Evolutionary conservation across 495 filamentous ascomycete genomes (phyloP), one percentile per base, ranked within the genome.

Genomic region (Penicilliopsis zonata): DNA sequence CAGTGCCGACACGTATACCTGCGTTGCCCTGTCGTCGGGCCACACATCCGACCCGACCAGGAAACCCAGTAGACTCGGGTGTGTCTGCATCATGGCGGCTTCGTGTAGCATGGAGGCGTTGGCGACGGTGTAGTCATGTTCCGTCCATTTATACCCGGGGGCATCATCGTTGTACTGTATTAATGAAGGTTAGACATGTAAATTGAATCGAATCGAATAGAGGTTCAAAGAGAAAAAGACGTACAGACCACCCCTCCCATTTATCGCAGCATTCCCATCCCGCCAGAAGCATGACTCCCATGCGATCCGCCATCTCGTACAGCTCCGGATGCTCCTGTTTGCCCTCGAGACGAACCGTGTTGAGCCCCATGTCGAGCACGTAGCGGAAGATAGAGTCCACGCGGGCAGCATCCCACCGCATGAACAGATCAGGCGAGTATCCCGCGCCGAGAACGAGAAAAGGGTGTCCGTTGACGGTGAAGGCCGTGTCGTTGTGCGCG

Each of bases 181-280:
- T 10, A n/a, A n/a, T n/a, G n/a, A n/a, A n/a, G n/a, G n/a, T n/a
- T n/a, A n/a, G n/a, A n/a, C n/a, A n/a, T n/a, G n/a, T n/a, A n/a
- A n/a, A n/a, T n/a, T n/a, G n/a, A 5, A 28, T 10, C n/a, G 22
- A 7, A 24, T 6, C 22, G 22, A 24, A 24, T 24, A 6, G 22
- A 24, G 22, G 22, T 24, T 7, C 22, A n/a, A 7, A 30, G 28
- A 6, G 16, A 14, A 31, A 9, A 10, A 3, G 18, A 4, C 14
- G 37, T 40, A 59, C 59, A 14, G 50, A 48, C 74, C 74, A 79
- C 0, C 59, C 72, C 37, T 79, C 74, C 76, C 74, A 78, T 42
- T 78, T 79, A 34, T 78, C 69, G 37, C 76, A 80, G 41, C 76
- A 80, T 33, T 79, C 74, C 74, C 74, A 80, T 0, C 76, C 76